A percentile compares a stretch with the other conserved stretches of the same genome.
These are phyloP conservation scores for Helotiales sp. DNA, from an alignment of 2,329 filamentous ascomycete genomes.

Conservation along the genomic window DNA sequence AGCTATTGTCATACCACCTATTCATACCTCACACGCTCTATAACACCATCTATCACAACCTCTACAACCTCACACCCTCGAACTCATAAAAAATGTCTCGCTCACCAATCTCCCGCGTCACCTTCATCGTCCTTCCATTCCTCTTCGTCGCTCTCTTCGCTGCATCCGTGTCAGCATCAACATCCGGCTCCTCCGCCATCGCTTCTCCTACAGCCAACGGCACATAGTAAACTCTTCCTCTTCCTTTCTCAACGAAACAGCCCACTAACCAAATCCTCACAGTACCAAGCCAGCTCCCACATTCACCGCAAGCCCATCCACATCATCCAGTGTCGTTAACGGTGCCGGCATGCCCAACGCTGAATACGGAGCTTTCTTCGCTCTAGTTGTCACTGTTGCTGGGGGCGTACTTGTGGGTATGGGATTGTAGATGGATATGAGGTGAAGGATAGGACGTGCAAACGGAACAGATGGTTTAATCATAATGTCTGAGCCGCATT, in stretches of 20 bases:
- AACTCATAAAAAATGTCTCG: slow-evolving; percentile 8
- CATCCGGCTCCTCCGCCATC: background rate
- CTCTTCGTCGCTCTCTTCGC: slow-evolving; percentile 4
- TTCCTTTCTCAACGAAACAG: background rate
- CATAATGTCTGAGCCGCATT: no score
- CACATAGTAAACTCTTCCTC: slow-evolving; percentile 10
- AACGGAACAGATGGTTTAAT: no score
- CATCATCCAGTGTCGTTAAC: background rate
- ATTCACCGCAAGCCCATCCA: background rate
- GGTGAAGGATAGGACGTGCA: no score
- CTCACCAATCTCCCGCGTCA: slow-evolving; percentile 2
- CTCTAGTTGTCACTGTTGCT: background rate
- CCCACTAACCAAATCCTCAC: background rate
- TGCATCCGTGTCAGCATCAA: background rate
- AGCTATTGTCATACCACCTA: no score
- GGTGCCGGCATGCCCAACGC: background rate
- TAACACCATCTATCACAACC: no score
- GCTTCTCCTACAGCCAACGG: slow-evolving; percentile 3
- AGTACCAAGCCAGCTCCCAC: slow-evolving; percentile 6
- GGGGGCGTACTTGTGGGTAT: background rate
- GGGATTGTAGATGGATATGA: background rate
- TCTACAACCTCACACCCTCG: no score
- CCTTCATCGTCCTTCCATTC: background rate
- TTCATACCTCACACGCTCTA: no score
- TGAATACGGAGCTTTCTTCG: slow-evolving; percentile 4